phyloP scores from a whole-genome alignment of 2,329 filamentous ascomycete genomes.

The Fusarium keratoplasticum region DNA sequence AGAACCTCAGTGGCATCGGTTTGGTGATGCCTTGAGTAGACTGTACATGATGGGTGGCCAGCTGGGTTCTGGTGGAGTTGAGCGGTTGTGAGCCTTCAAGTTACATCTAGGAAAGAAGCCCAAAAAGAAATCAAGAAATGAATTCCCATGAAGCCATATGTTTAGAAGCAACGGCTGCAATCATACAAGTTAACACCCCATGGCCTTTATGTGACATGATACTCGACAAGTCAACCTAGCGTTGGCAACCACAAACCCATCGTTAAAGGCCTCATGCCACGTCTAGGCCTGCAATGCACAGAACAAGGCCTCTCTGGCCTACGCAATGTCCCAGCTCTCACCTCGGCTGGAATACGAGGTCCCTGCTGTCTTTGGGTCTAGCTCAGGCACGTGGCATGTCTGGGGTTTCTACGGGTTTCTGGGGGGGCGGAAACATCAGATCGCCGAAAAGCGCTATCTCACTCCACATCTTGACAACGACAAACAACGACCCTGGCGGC shows the following conservation, averaged over 20 bases:
- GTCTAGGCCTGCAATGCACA: background rate
- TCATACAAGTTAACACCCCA: constrained; percentile 1
- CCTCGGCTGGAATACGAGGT: constrained; percentile 10
- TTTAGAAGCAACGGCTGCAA: constrained; percentile 12
- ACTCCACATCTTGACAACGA: constrained; percentile 12
- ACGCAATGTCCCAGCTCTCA: background rate
- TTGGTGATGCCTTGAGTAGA: constrained; percentile 74
- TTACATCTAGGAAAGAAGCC: background rate
- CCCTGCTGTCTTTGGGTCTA: constrained; percentile 11
- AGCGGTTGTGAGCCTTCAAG: background rate
- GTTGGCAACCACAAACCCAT: background rate
- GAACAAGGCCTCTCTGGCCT: background rate
- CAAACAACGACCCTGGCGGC: background rate
- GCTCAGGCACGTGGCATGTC: constrained; percentile 16
- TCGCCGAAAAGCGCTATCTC: constrained; percentile 5
- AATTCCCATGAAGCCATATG: constrained; percentile 7
- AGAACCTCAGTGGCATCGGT: constrained; percentile 86
- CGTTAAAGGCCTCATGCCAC: background rate
- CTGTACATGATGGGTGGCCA: background rate
- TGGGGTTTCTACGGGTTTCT: constrained; percentile 6
- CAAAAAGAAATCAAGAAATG: constrained; percentile 17
- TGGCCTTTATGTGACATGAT: background rate
- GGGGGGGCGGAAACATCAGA: constrained; percentile 17
- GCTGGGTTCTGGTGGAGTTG: constrained; percentile 5
- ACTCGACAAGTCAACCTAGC: background rate